phyloP scores from a whole-genome alignment of 2,329 filamentous ascomycete genomes.

The Aspergillus melleus region DNA sequence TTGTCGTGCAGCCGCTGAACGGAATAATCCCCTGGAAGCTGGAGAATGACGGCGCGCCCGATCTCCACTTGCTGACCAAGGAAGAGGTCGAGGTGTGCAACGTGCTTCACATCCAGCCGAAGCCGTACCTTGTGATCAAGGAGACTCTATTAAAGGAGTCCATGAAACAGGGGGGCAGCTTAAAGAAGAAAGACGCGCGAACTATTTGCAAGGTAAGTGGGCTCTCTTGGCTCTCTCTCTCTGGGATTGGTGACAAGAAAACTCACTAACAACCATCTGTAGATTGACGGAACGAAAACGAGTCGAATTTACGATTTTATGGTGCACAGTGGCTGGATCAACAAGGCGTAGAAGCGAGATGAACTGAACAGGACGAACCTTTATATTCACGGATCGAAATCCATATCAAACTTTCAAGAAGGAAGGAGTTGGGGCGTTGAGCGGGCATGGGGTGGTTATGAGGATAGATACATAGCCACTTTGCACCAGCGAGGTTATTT shows the following conservation, averaged over 20 bases:
- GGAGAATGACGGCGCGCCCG: slow-evolving; percentile 70
- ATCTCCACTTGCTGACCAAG: slow-evolving; percentile 79
- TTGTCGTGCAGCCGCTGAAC: slow-evolving; percentile 50
- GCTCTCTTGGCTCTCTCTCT: slow-evolving; percentile 12
- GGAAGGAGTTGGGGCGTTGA: not conserved
- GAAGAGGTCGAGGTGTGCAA: slow-evolving; percentile 88
- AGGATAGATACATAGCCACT: not conserved
- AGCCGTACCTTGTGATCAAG: slow-evolving; percentile 93
- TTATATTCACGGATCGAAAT: not conserved
- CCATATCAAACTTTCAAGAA: not conserved
- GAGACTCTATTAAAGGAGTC: slow-evolving; percentile 89
- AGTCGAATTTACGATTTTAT: slow-evolving; percentile 92
- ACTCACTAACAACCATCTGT: slow-evolving; percentile 15
- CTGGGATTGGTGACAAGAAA: not conserved
- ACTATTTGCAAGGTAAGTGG: slow-evolving; percentile 67
- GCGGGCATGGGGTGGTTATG: not conserved
- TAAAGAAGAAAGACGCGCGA: slow-evolving; percentile 93
- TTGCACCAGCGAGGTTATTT: not conserved
- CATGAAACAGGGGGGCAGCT: slow-evolving; percentile 77
- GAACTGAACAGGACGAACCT: not conserved
- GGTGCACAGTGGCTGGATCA: slow-evolving; percentile 88
- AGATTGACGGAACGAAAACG: slow-evolving; percentile 81
- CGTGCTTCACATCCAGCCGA: slow-evolving; percentile 80
- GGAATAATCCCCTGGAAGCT: slow-evolving; percentile 59
- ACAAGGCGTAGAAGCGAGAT: slow-evolving; percentile 63